Evolutionary conservation across 1,139 yeast species (phyloP).

Genomic region (Taphrina wiesneri): DNA sequence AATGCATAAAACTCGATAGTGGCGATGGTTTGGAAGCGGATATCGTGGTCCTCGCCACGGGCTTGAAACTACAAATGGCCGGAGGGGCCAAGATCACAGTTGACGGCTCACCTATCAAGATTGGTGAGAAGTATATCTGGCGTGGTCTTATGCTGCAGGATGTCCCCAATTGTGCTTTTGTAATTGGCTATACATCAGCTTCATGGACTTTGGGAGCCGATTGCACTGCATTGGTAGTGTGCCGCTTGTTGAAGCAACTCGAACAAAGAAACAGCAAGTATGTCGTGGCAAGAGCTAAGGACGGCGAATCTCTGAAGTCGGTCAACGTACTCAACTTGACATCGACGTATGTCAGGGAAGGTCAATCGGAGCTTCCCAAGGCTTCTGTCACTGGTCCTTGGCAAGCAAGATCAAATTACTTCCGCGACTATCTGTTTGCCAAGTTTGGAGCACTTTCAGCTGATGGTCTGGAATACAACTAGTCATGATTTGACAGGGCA

Average conservation of each 20-base stretch:
- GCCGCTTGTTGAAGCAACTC: constrained; percentile 16
- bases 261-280: not conserved
- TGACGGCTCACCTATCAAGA: constrained; percentile 11
- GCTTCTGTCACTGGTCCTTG: constrained; percentile 25
- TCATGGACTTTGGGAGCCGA: constrained; percentile 32
- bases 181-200: constrained; percentile 25
- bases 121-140: constrained; percentile 24
- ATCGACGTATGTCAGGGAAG: constrained; percentile 12
- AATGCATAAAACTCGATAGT: constrained; percentile 49
- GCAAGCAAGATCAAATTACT: constrained; percentile 24
- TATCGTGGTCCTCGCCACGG: constrained; percentile 52
- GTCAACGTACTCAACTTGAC: constrained; percentile 17
- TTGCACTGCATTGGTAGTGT: constrained; percentile 28
- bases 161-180: constrained; percentile 11
- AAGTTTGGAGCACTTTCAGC: constrained; percentile 7
- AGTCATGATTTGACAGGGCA: too few species aligned
- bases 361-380: constrained; percentile 5
- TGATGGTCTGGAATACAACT: not conserved
- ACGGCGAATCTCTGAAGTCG: not conserved
- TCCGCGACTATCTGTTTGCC: constrained; percentile 15
- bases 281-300: constrained; percentile 10
- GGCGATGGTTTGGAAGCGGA: constrained; percentile 48
- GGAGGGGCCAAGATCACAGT: constrained; percentile 22
- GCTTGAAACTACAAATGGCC: constrained; percentile 41
- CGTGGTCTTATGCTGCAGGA: constrained; percentile 28